phyloP scores from a whole-genome alignment of 1,139 yeast genomes.

The Geotrichum cucujoidarum region DNA sequence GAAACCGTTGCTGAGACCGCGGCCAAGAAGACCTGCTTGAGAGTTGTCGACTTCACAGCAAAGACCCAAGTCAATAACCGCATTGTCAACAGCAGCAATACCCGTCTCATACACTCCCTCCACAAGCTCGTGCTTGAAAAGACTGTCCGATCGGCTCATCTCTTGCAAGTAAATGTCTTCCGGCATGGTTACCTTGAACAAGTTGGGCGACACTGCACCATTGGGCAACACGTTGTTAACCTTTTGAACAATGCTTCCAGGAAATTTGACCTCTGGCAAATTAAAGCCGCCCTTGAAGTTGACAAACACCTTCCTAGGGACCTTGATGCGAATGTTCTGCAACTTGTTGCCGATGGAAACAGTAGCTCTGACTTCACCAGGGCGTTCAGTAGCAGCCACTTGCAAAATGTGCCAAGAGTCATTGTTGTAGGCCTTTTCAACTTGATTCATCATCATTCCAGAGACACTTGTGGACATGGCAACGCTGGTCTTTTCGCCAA shows the following conservation, averaged over 20 bases:
- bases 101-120: constrained; percentile 76
- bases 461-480: constrained; percentile 47
- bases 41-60: constrained; percentile 64
- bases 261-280: constrained; percentile 42
- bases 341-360: constrained; percentile 66
- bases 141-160: constrained; percentile 51
- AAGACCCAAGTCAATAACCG: constrained; percentile 72
- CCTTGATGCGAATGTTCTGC: constrained; percentile 66
- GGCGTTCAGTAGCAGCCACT: constrained; percentile 48
- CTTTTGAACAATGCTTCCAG: constrained; percentile 55
- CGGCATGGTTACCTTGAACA: constrained; percentile 64
- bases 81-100: constrained; percentile 63
- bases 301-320: constrained; percentile 69
- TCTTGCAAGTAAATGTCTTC: constrained; percentile 60
- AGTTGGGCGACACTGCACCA: constrained; percentile 53
- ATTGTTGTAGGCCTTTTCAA: constrained; percentile 55
- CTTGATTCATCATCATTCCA: constrained; percentile 66
- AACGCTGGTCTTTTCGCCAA: constrained; percentile 53
- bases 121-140: constrained; percentile 59
- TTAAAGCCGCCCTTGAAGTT: constrained; percentile 49
- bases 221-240: constrained; percentile 59
- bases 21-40: constrained; percentile 76
- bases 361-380: constrained; percentile 74
- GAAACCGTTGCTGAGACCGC: constrained; percentile 82
- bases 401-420: constrained; percentile 83